A percentile compares a stretch with the other conserved stretches of the same genome.
Conservation (phyloP, 768 basidiomycete species). For the Leccinum obscurum region DNA sequence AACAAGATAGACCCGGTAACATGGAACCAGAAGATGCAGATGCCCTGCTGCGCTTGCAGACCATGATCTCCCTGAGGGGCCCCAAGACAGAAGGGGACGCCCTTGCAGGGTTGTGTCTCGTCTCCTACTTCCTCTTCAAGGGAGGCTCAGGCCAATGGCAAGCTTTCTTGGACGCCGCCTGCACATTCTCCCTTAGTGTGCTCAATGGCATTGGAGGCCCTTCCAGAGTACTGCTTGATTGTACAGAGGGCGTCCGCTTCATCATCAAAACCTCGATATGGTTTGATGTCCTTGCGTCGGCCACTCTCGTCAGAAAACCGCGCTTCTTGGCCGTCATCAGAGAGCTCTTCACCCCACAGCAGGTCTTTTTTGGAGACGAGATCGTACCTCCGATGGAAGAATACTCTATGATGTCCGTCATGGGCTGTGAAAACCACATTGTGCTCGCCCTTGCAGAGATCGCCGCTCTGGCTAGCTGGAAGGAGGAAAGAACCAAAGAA, state of each 20-base stretch:
- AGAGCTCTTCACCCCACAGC: constrained; percentile 45
- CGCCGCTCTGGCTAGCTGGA: constrained; percentile 66
- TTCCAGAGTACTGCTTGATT: constrained; percentile 45
- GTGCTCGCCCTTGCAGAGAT: constrained; percentile 81
- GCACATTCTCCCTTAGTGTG: constrained; percentile 50
- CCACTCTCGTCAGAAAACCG: constrained; percentile 63
- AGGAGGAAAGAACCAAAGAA: constrained; percentile 38
- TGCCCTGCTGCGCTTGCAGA: constrained; percentile 28
- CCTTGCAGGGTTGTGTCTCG: constrained; percentile 73
- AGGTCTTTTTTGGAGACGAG: constrained; percentile 19
- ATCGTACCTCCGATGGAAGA: constrained; percentile 40
- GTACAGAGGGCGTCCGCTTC: constrained; percentile 57
- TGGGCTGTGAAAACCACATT: constrained; percentile 82
- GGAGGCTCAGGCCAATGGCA: constrained; percentile 74
- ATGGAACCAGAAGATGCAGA: constrained; percentile 26
- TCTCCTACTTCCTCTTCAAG: constrained; percentile 76
- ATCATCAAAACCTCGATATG: constrained; percentile 84
- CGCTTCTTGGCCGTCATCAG: constrained; percentile 57
- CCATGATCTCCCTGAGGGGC: constrained; percentile 18
- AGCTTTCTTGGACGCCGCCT: constrained; percentile 62
- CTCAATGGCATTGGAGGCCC: constrained; percentile 45
- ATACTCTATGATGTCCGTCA: constrained; percentile 76
- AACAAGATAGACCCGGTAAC: constrained; percentile 22
- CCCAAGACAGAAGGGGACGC: constrained; percentile 62
- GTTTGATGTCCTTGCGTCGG: constrained; percentile 83